These are phyloP conservation scores for Rhizopus delemar DNA, from an alignment of 371 early-diverging fungal species.

Conservation along the genomic window DNA sequence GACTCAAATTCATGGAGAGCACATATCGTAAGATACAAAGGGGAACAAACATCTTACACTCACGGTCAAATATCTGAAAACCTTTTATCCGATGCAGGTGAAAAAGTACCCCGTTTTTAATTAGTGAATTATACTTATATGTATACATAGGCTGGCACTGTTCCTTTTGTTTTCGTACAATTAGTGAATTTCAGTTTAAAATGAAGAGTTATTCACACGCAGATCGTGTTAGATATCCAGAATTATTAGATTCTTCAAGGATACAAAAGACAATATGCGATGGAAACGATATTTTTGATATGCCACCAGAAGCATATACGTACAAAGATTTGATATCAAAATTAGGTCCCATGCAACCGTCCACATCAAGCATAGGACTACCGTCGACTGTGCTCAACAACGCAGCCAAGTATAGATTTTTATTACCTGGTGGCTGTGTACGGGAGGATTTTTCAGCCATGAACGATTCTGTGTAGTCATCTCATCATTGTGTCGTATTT, in stretches of 20 bases:
- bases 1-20: conserved; percentile 52
- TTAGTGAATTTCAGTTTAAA: conserved; percentile 48
- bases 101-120: conserved; percentile 13
- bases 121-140: conserved; percentile 1
- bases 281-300: conserved; percentile 44
- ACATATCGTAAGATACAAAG: conserved; percentile 35
- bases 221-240: conserved; percentile 23
- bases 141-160: conserved; percentile 28
- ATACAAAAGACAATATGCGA: conserved; percentile 32
- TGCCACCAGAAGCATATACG: conserved; percentile 57
- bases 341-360: conserved; percentile 35
- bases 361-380: conserved; percentile 36
- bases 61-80: conserved; percentile 38
- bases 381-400: conserved; percentile 35
- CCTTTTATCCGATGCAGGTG: conserved; percentile 58
- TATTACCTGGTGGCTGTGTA: conserved; percentile 56
- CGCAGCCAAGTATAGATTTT: conserved; percentile 36
- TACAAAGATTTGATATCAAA: conserved; percentile 48
- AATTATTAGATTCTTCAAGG: conserved; percentile 11
- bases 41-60: conserved; percentile 30
- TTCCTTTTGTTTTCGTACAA: conserved; percentile 44
- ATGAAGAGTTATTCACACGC: conserved; percentile 50
- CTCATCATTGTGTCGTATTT: too few relatives aligned
- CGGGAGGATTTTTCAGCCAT: conserved; percentile 21
- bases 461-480: too few relatives aligned